Evolutionary conservation across 1,284 basidiomycete genomes (phyloP).

Genomic region (Sanghuangporus sanghuang): DNA sequence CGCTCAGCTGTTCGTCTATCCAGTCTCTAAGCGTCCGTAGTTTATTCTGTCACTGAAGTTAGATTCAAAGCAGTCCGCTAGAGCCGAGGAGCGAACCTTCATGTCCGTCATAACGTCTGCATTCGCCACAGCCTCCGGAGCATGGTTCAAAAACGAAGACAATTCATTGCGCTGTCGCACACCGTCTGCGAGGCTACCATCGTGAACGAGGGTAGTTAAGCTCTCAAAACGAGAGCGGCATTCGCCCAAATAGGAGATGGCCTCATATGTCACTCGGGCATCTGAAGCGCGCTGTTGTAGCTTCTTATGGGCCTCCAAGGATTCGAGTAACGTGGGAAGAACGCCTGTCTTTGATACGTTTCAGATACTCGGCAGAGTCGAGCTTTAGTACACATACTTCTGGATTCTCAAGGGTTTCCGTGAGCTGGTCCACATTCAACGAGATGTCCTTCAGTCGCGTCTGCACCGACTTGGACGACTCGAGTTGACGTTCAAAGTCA

Average conservation of each 20-base stretch:
- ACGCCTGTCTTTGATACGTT: constrained; percentile 51
- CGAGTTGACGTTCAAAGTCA: constrained; percentile 57
- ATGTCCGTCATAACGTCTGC: constrained; percentile 50
- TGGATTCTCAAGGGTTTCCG: constrained; percentile 45
- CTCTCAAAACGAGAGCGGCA: constrained; percentile 42
- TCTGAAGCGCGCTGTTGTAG: constrained; percentile 57
- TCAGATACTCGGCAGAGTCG: constrained; percentile 8
- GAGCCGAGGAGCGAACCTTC: constrained; percentile 38
- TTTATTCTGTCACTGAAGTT: constrained; percentile 37
- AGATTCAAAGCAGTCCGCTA: constrained; percentile 9
- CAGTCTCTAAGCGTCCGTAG: constrained; percentile 51
- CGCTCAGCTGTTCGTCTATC: constrained; percentile 64
- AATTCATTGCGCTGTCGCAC: constrained; percentile 38
- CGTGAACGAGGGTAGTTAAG: constrained; percentile 40
- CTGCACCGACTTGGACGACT: constrained; percentile 58
- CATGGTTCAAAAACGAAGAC: constrained; percentile 38
- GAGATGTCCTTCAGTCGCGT: constrained; percentile 49
- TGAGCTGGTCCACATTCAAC: constrained; percentile 47
- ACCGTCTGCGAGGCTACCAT: constrained; percentile 59
- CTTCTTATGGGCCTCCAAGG: constrained; percentile 49
- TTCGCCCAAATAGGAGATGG: constrained; percentile 47
- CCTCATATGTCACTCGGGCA: constrained; percentile 42
- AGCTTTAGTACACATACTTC: constrained; percentile 39
- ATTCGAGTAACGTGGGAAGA: constrained; percentile 47
- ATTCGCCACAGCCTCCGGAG: constrained; percentile 46